phyloP scores from a whole-genome alignment of 1,284 basidiomycete species.

The Fomes fomentarius region DNA sequence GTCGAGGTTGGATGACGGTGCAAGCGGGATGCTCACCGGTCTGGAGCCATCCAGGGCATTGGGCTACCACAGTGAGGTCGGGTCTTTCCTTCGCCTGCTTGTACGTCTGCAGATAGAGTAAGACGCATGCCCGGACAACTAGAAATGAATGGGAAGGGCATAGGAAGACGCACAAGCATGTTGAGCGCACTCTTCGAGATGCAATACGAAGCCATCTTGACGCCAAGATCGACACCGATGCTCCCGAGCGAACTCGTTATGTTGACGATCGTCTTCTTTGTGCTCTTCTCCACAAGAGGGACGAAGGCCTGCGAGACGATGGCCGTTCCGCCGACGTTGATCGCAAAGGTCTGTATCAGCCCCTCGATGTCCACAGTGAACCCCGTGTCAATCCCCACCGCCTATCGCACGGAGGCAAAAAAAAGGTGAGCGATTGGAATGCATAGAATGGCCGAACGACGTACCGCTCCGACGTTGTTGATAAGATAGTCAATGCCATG shows the following conservation, averaged over 20 bases:
- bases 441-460: no score
- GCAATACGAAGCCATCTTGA: conserved; percentile 30
- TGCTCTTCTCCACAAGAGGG: conserved; percentile 35
- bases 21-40: conserved; percentile 19
- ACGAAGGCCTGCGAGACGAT: conserved; percentile 35
- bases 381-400: conserved; percentile 15
- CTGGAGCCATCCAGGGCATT: conserved; percentile 37
- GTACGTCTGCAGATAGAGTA: conserved; percentile 26
- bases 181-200: conserved; percentile 33
- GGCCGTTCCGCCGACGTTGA: conserved; percentile 38
- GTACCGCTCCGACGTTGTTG: no score
- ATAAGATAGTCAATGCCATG: no score
- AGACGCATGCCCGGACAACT: no score
- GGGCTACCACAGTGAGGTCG: conserved; percentile 26
- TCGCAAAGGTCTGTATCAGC: conserved; percentile 26
- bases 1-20: no score
- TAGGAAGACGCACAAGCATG: conserved; percentile 30
- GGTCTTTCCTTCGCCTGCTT: conserved; percentile 33
- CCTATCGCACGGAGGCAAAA: no score
- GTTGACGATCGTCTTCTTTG: conserved; percentile 39
- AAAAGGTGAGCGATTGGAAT: no score
- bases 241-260: conserved; percentile 30
- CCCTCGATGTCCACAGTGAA: conserved; percentile 26
- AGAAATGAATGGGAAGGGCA: no score
- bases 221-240: conserved; percentile 25